These are phyloP conservation scores for Eucalyptus pauciflora DNA, from an alignment of 345 rosid genomes.

Conservation along the genomic window DNA sequence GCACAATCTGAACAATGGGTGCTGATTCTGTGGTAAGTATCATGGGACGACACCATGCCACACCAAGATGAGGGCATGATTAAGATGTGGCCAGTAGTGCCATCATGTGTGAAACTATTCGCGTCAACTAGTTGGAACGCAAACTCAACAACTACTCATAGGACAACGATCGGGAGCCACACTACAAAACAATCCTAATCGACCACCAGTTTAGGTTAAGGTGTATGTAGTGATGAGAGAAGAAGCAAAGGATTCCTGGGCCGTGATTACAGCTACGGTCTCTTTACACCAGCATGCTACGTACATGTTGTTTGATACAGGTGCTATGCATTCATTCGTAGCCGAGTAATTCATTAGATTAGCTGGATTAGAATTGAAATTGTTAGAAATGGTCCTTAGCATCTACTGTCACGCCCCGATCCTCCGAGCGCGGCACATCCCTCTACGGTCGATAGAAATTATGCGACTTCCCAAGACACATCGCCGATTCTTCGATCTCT, in stretches of 20 bases:
- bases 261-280: fast-evolving
- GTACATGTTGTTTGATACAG: background rate
- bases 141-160: background rate
- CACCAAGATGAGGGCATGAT: background rate
- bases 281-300: background rate
- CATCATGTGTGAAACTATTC: background rate
- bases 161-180: background rate
- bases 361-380: background rate
- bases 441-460: too few relatives aligned
- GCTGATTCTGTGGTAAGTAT: background rate
- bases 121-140: fast-evolving
- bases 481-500: too few relatives aligned
- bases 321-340: background rate
- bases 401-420: background rate
- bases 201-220: fast-evolving
- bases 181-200: background rate
- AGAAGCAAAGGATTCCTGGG: background rate
- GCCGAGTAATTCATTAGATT: background rate
- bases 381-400: background rate
- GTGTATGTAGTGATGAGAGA: fast-evolving
- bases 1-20: fast-evolving
- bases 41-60: background rate
- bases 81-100: background rate
- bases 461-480: too few relatives aligned
- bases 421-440: too few relatives aligned